These are phyloP conservation scores for Diaporthe helianthi DNA, from an alignment of 2,329 filamentous ascomycete genomes.

Conservation along the genomic window DNA sequence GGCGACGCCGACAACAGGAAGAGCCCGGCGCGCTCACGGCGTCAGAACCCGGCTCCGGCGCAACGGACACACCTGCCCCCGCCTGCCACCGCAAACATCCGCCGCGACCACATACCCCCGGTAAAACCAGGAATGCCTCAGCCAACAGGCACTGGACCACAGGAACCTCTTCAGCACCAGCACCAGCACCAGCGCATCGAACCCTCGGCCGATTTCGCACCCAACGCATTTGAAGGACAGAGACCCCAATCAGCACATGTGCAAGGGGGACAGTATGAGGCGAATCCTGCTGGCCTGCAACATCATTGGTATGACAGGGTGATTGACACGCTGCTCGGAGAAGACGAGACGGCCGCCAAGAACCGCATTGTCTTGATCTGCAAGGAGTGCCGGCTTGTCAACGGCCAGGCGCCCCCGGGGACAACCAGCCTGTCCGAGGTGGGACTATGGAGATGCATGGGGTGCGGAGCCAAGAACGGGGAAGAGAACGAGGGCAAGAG, in stretches of 20 bases:
- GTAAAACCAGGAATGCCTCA: slow-evolving; percentile 40
- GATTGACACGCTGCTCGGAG: slow-evolving; percentile 88
- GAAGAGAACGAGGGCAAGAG: slow-evolving; percentile 77
- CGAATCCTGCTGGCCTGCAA: slow-evolving; percentile 44
- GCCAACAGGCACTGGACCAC: slow-evolving; percentile 22
- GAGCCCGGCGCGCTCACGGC: slow-evolving; percentile 16
- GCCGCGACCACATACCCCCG: slow-evolving; percentile 45
- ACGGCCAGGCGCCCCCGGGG: slow-evolving; percentile 93
- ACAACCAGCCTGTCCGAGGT: slow-evolving; percentile 78
- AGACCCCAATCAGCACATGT: not conserved
- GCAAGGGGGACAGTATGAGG: slow-evolving; percentile 38
- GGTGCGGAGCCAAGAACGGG: slow-evolving; percentile 84
- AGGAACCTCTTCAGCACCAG: slow-evolving; percentile 33
- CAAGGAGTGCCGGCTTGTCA: slow-evolving; percentile 81
- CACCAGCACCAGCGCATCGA: slow-evolving; percentile 44
- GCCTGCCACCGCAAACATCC: slow-evolving; percentile 70
- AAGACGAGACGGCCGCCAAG: slow-evolving; percentile 91
- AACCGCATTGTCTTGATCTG: slow-evolving; percentile 92
- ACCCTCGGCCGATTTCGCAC: slow-evolving; percentile 72
- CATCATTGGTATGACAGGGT: slow-evolving; percentile 94
- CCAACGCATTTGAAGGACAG: slow-evolving; percentile 66
- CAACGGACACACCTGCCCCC: slow-evolving; percentile 59
- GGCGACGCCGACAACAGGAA: slow-evolving; percentile 37
- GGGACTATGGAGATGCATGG: slow-evolving; percentile 86
- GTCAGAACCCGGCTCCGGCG: slow-evolving; percentile 38